These are phyloP conservation scores for Termitomyces sp. DNA, from an alignment of 768 basidiomycete species.

Conservation along the genomic window DNA sequence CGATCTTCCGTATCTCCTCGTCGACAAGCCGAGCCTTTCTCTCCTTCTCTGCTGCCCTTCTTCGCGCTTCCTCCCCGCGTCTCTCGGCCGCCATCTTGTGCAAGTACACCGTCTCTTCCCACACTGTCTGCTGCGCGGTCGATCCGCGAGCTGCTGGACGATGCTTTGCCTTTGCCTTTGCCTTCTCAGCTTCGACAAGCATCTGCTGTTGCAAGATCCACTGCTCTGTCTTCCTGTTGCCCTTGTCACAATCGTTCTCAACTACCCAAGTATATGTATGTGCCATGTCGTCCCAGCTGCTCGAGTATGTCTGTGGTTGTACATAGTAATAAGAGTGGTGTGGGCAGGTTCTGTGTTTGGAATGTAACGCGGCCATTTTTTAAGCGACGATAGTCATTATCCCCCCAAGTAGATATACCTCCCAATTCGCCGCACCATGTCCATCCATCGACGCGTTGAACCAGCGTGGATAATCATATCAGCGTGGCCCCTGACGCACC, in stretches of 20 bases:
- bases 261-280: slow-evolving; percentile 44
- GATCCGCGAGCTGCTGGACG: slow-evolving; percentile 7
- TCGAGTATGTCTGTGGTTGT: not conserved
- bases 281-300: slow-evolving; percentile 27
- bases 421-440: slow-evolving; percentile 9
- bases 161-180: slow-evolving; percentile 14
- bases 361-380: slow-evolving; percentile 7
- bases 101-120: slow-evolving; percentile 48
- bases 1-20: slow-evolving; percentile 51
- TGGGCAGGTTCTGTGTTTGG: slow-evolving; percentile 2
- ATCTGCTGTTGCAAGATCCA: slow-evolving; percentile 63
- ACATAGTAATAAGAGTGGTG: slow-evolving; percentile 5
- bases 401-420: slow-evolving; percentile 6
- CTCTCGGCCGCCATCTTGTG: slow-evolving; percentile 45
- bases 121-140: slow-evolving; percentile 27
- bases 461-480: slow-evolving; percentile 28
- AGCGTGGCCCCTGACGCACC: slow-evolving; percentile 1
- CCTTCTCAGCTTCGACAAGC: slow-evolving; percentile 22
- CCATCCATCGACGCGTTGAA: slow-evolving; percentile 18
- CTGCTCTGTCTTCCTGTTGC: slow-evolving; percentile 48
- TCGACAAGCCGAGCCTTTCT: slow-evolving; percentile 40
- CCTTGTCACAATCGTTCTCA: slow-evolving; percentile 45
- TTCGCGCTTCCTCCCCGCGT: slow-evolving; percentile 40
- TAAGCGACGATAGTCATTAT: not conserved
- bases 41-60: slow-evolving; percentile 39